Evolutionary conservation across 345 rosid genomes (phyloP), one percentile per base, ranked within the genome.

Genomic region (Camelina sativa): DNA sequence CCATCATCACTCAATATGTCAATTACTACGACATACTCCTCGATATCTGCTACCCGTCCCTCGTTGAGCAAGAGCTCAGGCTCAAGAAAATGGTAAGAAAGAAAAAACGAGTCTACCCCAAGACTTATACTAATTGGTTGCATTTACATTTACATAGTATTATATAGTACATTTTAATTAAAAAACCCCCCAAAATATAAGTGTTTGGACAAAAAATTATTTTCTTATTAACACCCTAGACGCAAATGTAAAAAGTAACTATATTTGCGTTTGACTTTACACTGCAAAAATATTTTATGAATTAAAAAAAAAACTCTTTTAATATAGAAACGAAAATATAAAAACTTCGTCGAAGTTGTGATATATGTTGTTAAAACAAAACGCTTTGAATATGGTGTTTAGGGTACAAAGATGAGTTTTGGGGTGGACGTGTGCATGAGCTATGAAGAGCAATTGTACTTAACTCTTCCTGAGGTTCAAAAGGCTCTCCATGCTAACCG

Each of bases 391-490:
- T 58, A 47, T 48, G 67, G 50, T 9, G 48, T 53, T 19, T 76
- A 94, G 97, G 97, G 85, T 7, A 91, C 96, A 51, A 86, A 82
- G 80, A 76, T 88, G 25, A 94, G 96, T 66, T 0, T 84, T n/a
- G 96, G 97, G 1, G 83, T 94, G 38, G 98, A 91, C 64, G 96
- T 94, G 60, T 94, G 98, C 41, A 86, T 90, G 88, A 81, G 79
- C 30, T 83, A 15, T 15, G 96, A 91, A 81, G 84, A 91, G 47
- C 74, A 55, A 13, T 77, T 90, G 80, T 91, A 94, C 81, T 75
- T 94, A 74, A 91, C 84, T 84, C 92, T 91, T 53, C 93, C 96
- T 5, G 90, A 86, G 79, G 98, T 94, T 67, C 98, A 91, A 82
- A 80, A 81, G 79, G 97, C 96, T 62, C 96, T 94, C 77, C 97